Evolutionary conservation across 257 asterid species (phyloP), one percentile per base, ranked within the genome.

Genomic region (Avicennia marina): DNA sequence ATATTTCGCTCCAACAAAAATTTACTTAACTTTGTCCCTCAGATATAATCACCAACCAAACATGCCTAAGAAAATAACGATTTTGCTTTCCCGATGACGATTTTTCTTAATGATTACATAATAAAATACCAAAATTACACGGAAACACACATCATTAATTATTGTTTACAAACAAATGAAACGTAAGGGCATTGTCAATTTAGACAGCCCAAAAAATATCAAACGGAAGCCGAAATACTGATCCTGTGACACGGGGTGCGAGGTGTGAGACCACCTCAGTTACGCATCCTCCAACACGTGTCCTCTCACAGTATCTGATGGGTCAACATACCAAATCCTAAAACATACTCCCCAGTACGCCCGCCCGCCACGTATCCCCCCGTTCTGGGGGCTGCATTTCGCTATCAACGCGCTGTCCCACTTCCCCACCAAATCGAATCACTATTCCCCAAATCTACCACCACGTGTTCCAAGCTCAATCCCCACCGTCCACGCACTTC

Each of bases 331-430:
- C 68, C 76, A 58, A 72, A 72, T 60, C 64, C 36, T 11, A 8
- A n/a, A n/a, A 47, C 61, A 64, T 63, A 48, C 63, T 68, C 36
- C 36, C 48, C 9, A 1, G 0, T 69, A 18, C 52, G 34, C 27
- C 24, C 0, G 45, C 9, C 27, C 66, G 79, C 83, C 87, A 80
- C 87, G 73, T 72, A 50, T 29, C 65, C 36, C 0, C 17, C 16
- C 7, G 6, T 22, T 44, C 22, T 13, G 1, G n/a, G 66, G 20
- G 20, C 41, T 56, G 19, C 13, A 9, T 2, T 4, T 21, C 20
- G 10, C 39, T 7, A 19, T 36, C 31, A 42, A 4, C 7, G 1
- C 16, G 11, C 20, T 41, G 60, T 40, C 70, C 57, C 56, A 40
- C 44, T 4, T 6, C 18, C 3, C 56, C 19, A 29, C n/a, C n/a